Base-by-base conservation (phyloP, 495 filamentous ascomycete species). In the Parachaetomium inaequale region DNA sequence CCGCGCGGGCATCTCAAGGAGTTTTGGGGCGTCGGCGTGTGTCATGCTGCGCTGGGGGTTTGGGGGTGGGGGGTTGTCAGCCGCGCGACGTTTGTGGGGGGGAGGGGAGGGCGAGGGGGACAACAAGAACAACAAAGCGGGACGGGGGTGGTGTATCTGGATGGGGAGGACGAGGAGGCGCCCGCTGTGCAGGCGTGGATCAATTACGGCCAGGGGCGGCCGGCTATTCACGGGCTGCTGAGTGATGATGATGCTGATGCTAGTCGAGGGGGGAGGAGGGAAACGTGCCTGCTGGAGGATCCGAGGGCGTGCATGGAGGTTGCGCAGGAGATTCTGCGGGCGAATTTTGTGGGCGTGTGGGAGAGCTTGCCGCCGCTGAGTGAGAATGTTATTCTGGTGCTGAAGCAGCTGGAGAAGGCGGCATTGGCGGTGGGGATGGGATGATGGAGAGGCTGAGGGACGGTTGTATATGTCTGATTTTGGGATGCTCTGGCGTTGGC, bases 361-460 rank as follows among this genome's bases (percentile, higher is more conserved):
- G 78, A 76, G n/a, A 90, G 90, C 1, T 73, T 98, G 65, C 73
- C 89, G 42, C 79, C 81, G 6, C 79, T 96, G 34, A 93, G 83
- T 15, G 84, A 85, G 66, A 86, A 84, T 62, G 71, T 86, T 7
- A 75, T 81, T 43, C 72, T 79, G 34, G 68, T 87, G 57, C 78
- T 86, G 70, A 79, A 79, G 46, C 81, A 82, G 64, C 51, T 84
- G 59, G 80, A 78, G 34, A 69, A 78, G 36, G 75, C 73, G 3
- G 76, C 74, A 4, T 70, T 66, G 70, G 73, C 69, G 4, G 72
- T 75, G 8, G 71, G 71, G 21, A 58, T 73, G 36, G 70, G 64
- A 7, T 55, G 34, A 15, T 28, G 2, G 69, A 0, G 11, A 4
- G 23, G 23, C 23, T 28, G 3, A 42, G 26, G 29, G 8, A 45